Evolutionary conservation across 106 monocot species (phyloP).

Genomic region (Iris macrosiphon): DNA sequence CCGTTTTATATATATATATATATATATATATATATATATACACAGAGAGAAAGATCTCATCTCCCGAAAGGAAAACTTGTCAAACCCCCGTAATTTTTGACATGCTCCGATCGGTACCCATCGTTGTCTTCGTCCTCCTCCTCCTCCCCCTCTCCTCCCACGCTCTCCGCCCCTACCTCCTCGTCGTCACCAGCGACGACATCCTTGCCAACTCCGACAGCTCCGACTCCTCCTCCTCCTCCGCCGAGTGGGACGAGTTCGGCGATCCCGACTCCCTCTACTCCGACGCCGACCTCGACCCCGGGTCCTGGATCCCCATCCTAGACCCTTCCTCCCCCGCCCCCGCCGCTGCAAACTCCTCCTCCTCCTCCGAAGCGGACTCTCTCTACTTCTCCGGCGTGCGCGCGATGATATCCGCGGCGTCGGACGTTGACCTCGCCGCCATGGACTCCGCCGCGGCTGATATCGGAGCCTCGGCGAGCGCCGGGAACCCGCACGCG

Average conservation of each 20-base stretch:
- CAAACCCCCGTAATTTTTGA: too few species aligned
- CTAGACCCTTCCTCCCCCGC: conserved; percentile 34
- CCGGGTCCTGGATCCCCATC: conserved; percentile 70
- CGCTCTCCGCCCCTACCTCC: conserved; percentile 51
- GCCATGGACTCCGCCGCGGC: conserved; percentile 36
- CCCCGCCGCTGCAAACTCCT: conserved; percentile 2
- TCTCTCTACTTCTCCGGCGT: conserved; percentile 47
- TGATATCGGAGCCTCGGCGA: conserved; percentile 49
- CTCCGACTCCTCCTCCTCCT: conserved; percentile 20
- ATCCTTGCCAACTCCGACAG: conserved; percentile 18
- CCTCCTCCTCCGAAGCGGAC: conserved; percentile 4
- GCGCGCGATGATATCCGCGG: conserved; percentile 51
- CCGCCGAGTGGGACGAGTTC: conserved; percentile 72
- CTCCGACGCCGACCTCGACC: conserved; percentile 49
- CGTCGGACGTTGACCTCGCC: conserved; percentile 38
- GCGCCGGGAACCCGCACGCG: conserved; percentile 54
- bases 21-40: too few species aligned
- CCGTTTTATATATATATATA: too few species aligned
- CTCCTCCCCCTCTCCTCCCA: conserved; percentile 18
- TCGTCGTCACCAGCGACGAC: conserved; percentile 13
- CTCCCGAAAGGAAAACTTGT: too few species aligned
- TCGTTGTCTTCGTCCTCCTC: conserved; percentile 19
- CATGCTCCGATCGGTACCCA: neutral
- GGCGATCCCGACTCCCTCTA: conserved; percentile 28
- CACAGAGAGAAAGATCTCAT: too few species aligned